phyloP scores from a whole-genome alignment of 805 yeast genomes.

The Maudiozyma turicensis region DNA sequence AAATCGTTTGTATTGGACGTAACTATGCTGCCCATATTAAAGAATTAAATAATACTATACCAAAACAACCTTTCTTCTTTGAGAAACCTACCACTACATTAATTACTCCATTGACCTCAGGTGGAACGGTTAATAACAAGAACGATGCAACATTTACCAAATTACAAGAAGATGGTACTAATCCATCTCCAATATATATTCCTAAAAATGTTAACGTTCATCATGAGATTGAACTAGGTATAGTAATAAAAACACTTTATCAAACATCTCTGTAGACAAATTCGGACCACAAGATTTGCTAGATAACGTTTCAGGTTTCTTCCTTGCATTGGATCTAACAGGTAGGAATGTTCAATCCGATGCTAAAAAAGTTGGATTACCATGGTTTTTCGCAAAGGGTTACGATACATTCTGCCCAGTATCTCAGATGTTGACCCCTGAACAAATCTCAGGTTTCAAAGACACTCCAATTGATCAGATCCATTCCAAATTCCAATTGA shows the following conservation, averaged over 20 bases:
- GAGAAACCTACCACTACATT: conserved; percentile 80
- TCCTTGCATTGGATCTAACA: conserved; percentile 86
- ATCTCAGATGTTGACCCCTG: conserved; percentile 61
- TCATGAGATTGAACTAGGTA: conserved; percentile 89
- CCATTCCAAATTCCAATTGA: conserved; percentile 30
- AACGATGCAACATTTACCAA: conserved; percentile 15
- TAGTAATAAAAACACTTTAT: conserved; percentile 57
- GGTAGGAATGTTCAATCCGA: conserved; percentile 94
- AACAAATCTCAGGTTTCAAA: conserved; percentile 41
- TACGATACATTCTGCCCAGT: conserved; percentile 92
- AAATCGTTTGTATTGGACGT: conserved; percentile 90
- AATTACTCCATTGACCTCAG: conserved; percentile 39
- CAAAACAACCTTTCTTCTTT: conserved; percentile 85
- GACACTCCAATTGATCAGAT: conserved; percentile 34
- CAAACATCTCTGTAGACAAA: conserved; percentile 44
- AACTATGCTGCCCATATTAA: conserved; percentile 94
- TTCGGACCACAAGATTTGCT: conserved; percentile 61
- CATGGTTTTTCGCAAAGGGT: conserved; percentile 96
- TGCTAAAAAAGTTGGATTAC: conserved; percentile 87
- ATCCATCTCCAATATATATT: conserved; percentile 66
- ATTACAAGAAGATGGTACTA: conserved; percentile 22
- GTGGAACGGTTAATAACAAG: not conserved
- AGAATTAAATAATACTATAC: conserved; percentile 74
- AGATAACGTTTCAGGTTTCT: conserved; percentile 76
- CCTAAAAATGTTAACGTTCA: conserved; percentile 78